Evolutionary conservation across 164 flowering plant genomes (phyloP).

Genomic region (Nelumbo lutea): DNA sequence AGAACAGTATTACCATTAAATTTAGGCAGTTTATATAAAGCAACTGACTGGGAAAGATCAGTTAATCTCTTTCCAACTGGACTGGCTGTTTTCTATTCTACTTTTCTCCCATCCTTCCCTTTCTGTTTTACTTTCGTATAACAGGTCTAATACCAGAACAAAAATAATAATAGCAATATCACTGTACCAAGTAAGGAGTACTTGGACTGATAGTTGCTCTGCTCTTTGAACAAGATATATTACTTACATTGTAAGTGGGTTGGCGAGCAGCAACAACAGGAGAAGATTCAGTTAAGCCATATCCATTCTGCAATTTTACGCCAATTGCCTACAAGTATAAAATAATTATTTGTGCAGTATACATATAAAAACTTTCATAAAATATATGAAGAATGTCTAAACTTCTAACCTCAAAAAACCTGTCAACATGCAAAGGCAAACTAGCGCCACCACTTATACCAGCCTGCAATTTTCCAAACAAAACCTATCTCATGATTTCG

Average conservation of each 20-base stretch:
- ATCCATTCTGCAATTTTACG: constrained; percentile 72
- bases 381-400: constrained; percentile 5
- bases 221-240: constrained; percentile 1
- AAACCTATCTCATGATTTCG: neutral
- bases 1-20: too few species aligned
- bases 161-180: too few species aligned
- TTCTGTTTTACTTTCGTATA: too few species aligned
- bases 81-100: too few species aligned
- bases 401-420: constrained; percentile 75
- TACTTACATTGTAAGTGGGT: constrained; percentile 56
- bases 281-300: constrained; percentile 87
- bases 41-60: too few species aligned
- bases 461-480: constrained; percentile 45
- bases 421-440: constrained; percentile 74
- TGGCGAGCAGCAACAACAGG: constrained; percentile 78
- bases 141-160: too few species aligned
- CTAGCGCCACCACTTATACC: constrained; percentile 97
- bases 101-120: too few species aligned
- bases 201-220: neutral
- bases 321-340: constrained; percentile 68
- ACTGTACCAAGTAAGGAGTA: neutral
- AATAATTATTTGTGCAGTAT: neutral
- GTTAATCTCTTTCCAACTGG: too few species aligned
- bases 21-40: too few species aligned
- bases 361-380: neutral